These are phyloP conservation scores for Ogataea allantospora DNA, from an alignment of 805 yeast species.

Conservation along the genomic window DNA sequence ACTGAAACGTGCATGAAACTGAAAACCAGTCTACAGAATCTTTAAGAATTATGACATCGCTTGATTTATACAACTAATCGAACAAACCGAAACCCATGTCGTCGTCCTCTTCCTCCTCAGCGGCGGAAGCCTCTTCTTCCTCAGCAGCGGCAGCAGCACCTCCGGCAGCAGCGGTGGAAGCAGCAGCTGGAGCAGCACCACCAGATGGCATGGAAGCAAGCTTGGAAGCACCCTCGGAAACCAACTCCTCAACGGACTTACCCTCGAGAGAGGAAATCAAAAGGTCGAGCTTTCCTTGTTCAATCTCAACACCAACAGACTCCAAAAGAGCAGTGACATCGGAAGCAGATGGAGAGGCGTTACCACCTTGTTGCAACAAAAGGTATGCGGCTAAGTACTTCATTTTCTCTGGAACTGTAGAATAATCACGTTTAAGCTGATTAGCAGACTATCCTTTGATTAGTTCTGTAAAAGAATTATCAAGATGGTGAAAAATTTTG, in stretches of 20 bases:
- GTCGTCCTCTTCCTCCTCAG: conserved; percentile 34
- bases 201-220: conserved; percentile 97
- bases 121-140: conserved; percentile 53
- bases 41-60: conserved; percentile 8
- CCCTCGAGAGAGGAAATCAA: conserved; percentile 89
- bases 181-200: conserved; percentile 88
- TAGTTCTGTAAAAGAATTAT: conserved; percentile 9
- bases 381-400: conserved; percentile 99
- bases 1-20: conserved; percentile 3
- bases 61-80: conserved; percentile 29
- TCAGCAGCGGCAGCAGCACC: conserved; percentile 67
- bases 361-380: conserved; percentile 96
- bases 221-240: conserved; percentile 93
- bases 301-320: conserved; percentile 95
- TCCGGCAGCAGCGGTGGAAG: conserved; percentile 69
- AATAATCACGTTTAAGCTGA: conserved; percentile 79
- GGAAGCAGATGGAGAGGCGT: conserved; percentile 88
- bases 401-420: conserved; percentile 48
- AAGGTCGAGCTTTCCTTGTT: conserved; percentile 78
- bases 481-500: conserved; percentile 15
- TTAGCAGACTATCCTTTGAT: conserved; percentile 77
- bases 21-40: not conserved
- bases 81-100: conserved; percentile 23
- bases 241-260: conserved; percentile 84
- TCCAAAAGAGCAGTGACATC: conserved; percentile 86